Conservation (phyloP, 257 asterid species). For the Lithospermum erythrorhizon region DNA sequence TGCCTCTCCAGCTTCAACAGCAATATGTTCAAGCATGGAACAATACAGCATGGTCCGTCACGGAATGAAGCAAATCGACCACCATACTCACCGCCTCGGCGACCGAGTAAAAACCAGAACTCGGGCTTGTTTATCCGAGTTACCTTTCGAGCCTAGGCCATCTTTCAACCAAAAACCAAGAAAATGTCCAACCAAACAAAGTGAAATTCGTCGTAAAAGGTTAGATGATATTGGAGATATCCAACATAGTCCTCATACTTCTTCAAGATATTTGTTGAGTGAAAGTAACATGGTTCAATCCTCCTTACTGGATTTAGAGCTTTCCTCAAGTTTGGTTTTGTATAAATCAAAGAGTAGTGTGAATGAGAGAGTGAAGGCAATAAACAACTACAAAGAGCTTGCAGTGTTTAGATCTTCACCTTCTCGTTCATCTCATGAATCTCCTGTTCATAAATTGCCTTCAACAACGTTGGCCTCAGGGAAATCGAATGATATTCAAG, state of each 20-base stretch:
- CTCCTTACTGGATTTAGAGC: constrained; percentile 14
- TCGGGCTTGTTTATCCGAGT: constrained; percentile 48
- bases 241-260: constrained; percentile 1
- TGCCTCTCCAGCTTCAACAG: constrained; percentile 81
- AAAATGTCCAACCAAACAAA: not conserved
- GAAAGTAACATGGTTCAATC: constrained; percentile 28
- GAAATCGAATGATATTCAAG: not conserved
- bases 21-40: constrained; percentile 70
- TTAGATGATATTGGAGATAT: constrained; percentile 49
- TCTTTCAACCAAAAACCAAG: constrained; percentile 1
- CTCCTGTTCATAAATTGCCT: constrained; percentile 26
- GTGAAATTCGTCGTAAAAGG: constrained; percentile 36
- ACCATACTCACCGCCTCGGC: constrained; percentile 24
- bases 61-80: constrained; percentile 24
- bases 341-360: constrained; percentile 9
- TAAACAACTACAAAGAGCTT: constrained; percentile 6
- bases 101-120: constrained; percentile 11
- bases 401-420: constrained; percentile 38
- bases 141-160: constrained; percentile 49
- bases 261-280: constrained; percentile 38
- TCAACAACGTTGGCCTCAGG: not conserved
- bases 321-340: constrained; percentile 17
- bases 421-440: constrained; percentile 19
- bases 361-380: constrained; percentile 5
- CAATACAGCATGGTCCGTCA: constrained; percentile 42